Evolutionary conservation across 2,329 filamentous ascomycete genomes (phyloP), one percentile per base, ranked within the genome.

Genomic region (Cladosporium austrohemisphaericum): DNA sequence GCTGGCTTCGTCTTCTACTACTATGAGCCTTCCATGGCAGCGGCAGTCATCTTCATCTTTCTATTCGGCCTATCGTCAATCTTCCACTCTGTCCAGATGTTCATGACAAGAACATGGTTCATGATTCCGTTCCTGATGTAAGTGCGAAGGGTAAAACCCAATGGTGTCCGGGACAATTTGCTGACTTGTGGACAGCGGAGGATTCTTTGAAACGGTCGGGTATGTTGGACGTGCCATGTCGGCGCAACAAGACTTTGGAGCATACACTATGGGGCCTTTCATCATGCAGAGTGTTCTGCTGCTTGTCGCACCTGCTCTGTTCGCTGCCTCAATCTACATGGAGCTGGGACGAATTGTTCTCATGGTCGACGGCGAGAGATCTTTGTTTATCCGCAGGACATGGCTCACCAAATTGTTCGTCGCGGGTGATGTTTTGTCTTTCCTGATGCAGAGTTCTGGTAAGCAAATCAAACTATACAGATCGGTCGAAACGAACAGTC

Each of bases 131-230:
- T 80, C 37, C 54, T 75, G 5, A 60, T 79, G 75, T 78, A 65
- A 49, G 65, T 62, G 5, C 16, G 6, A 19, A 10, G 10, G n/a
- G 8, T 1, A 10, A 20, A 19, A n/a, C n/a, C n/a, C n/a, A n/a
- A n/a, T n/a, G n/a, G n/a, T n/a, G n/a, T n/a, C n/a, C n/a, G n/a
- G n/a, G n/a, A n/a, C n/a, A n/a, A 20, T 20, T n/a, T 7, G 22
- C 23, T 14, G 36, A 44, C 28, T 2, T 10, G 28, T 29, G n/a
- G 38, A 37, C 28, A n/a, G n/a, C n/a, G n/a, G n/a, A n/a, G n/a
- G n/a, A n/a, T n/a, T n/a, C n/a, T n/a, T 79, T 59, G 75, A 80
- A 56, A 61, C 66, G 0, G 65, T 80, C 16, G 78, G 78, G 13
- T 80, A 80, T 56, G 59, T 76, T 31, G 75, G 72, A 10, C 74